Evolutionary conservation across 176 grass and related monocot genomes (phyloP), one percentile per base, ranked within the genome.

Genomic region (Coix lacrymajobi): DNA sequence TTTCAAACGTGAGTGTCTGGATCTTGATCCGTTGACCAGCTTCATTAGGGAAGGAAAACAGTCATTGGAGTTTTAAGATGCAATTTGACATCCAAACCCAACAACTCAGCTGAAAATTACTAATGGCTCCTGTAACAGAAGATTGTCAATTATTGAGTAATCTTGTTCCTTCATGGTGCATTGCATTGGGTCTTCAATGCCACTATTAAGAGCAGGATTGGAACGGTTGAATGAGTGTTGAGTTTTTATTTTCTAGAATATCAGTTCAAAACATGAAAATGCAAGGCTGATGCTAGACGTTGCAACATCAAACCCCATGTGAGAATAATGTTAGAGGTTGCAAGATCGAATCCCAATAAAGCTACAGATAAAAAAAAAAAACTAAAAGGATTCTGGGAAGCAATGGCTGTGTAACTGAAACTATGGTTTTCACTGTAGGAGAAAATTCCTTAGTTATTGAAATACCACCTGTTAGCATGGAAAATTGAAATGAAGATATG

Each of bases 1-100:
- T 79, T 78, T 78, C 68, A 52, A 75, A 52, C 41, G 62, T 22
- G 22, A 62, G 52, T 20, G 16, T 37, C 29, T 78, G 40, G 83
- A 67, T 81, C 69, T 74, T 45, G 26, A 43, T 52, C 67, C 22
- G 61, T 73, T 31, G 12, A 64, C 15, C 26, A 7, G 34, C 36
- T 75, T 75, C 61, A 75, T 76, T 76, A 81, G 62, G 69, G 68
- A 86, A 44, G 26, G 3, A 67, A 15, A 43, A 29, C 4, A 2
- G 22, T 75, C 8, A 57, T 75, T 73, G 70, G 34, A 56, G 36
- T 58, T 63, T 57, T 29, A 68, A 40, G 26, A 9, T 52, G 34
- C 25, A 84, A 39, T 72, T 65, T 64, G 66, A 39, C 17, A 7
- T 4, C 15, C 31, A 64, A 79, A 11, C 72, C 41, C 54, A 71